Percentiles rank a stretch among this genome's conserved stretches.
phyloP scores from a whole-genome alignment of 257 asterid species.

The Fraxinus quadrangulata region DNA sequence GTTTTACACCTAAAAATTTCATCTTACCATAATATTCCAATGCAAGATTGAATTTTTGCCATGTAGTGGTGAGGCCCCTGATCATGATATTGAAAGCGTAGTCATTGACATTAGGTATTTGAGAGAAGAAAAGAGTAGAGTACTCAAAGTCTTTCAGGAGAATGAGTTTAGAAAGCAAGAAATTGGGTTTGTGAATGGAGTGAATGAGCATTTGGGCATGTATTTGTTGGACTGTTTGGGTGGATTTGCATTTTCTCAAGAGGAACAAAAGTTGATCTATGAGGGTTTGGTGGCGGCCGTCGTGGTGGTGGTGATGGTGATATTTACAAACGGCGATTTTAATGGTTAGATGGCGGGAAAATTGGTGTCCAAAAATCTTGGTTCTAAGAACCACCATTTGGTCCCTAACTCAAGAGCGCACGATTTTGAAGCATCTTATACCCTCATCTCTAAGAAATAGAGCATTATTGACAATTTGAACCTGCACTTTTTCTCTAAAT shows the following conservation, averaged over 20 bases:
- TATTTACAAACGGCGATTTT: neutral
- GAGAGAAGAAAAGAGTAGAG: constrained; percentile 56
- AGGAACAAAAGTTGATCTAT: constrained; percentile 44
- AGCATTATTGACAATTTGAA: no score
- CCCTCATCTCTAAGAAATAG: neutral
- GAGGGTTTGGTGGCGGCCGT: constrained; percentile 11
- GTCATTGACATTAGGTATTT: constrained; percentile 52
- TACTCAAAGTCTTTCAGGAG: constrained; percentile 57
- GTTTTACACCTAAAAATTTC: constrained; percentile 55
- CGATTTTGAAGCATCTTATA: neutral
- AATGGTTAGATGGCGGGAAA: constrained; percentile 30
- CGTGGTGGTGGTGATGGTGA: constrained; percentile 16
- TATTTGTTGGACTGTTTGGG: constrained; percentile 56
- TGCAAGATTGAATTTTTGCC: constrained; percentile 64
- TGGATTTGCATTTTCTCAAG: constrained; percentile 52
- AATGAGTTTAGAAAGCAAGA: constrained; percentile 61
- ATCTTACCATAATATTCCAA: constrained; percentile 51
- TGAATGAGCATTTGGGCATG: constrained; percentile 64
- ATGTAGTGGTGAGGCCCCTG: constrained; percentile 71
- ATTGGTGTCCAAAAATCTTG: constrained; percentile 2
- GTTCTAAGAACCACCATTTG: constrained; percentile 26
- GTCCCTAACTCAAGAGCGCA: neutral
- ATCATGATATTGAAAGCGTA: constrained; percentile 80
- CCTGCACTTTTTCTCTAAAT: no score
- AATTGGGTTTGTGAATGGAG: constrained; percentile 68